phyloP scores from a whole-genome alignment of 225 moss, liverwort and hornwort genomes.

The Neckera pumila region DNA sequence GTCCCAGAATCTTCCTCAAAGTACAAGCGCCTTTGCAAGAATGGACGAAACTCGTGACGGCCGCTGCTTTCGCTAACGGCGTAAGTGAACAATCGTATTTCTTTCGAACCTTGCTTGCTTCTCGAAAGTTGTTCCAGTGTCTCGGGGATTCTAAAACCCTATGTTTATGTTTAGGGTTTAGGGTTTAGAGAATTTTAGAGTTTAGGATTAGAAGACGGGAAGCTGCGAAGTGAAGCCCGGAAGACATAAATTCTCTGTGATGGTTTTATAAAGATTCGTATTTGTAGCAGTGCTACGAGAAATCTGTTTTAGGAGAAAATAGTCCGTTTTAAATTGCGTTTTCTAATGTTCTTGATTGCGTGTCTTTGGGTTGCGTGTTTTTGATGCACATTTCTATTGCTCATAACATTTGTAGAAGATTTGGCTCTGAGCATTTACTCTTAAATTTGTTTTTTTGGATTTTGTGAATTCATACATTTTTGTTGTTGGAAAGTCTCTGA shows the following conservation, averaged over 20 bases:
- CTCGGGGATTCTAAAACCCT: not conserved
- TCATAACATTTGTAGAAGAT: not conserved
- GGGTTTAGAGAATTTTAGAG: not conserved
- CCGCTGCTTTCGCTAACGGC: not conserved
- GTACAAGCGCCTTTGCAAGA: too few species aligned
- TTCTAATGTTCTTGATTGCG: not conserved
- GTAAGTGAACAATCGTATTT: not conserved
- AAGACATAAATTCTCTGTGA: not conserved
- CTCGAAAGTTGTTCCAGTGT: not conserved
- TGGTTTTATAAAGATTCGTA: not conserved
- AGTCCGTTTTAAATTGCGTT: not conserved
- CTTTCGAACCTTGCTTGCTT: not conserved
- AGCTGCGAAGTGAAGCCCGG: not conserved
- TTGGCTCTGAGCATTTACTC: not conserved
- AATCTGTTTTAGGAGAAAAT: not conserved
- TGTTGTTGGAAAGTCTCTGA: not conserved
- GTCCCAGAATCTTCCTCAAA: not conserved
- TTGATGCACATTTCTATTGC: not conserved
- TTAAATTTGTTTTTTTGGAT: not conserved
- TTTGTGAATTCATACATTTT: not conserved
- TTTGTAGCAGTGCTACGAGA: not conserved
- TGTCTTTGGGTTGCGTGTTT: not conserved
- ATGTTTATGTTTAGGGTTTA: too few species aligned
- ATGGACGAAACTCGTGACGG: not conserved
- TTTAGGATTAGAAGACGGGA: not conserved